phyloP scores from a whole-genome alignment of 2,329 filamentous ascomycete species.

The Pestalotiopsis fici region DNA sequence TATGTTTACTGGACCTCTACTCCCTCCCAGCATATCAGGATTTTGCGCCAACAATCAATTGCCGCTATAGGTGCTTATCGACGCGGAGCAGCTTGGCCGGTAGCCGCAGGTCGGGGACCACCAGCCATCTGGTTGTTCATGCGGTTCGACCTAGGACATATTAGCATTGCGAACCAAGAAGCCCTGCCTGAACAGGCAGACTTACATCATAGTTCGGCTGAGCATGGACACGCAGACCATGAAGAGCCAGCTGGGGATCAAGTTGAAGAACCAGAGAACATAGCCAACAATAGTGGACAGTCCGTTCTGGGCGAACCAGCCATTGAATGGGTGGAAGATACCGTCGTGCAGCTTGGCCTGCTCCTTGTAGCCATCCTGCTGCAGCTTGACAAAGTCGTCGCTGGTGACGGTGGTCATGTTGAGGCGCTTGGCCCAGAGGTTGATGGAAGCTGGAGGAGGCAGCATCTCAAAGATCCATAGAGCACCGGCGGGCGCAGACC shows the following conservation, averaged over 20 bases:
- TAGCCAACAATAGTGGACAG: slow-evolving; percentile 68
- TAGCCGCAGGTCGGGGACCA: slow-evolving; percentile 23
- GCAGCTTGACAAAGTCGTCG: slow-evolving; percentile 62
- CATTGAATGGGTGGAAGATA: slow-evolving; percentile 76
- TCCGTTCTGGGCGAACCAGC: slow-evolving; percentile 62
- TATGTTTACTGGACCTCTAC: neutral
- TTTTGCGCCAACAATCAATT: neutral
- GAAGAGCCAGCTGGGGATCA: slow-evolving; percentile 74
- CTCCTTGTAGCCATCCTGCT: slow-evolving; percentile 50
- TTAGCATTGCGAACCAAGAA: slow-evolving; percentile 2
- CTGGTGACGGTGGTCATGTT: slow-evolving; percentile 70
- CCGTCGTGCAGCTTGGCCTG: slow-evolving; percentile 54
- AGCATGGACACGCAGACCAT: slow-evolving; percentile 76
- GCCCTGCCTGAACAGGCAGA: slow-evolving; percentile 19
- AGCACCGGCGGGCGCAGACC: slow-evolving; percentile 65
- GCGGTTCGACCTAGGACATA: slow-evolving; percentile 13
- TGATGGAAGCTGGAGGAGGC: slow-evolving; percentile 63
- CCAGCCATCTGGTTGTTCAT: slow-evolving; percentile 24
- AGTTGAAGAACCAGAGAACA: slow-evolving; percentile 64
- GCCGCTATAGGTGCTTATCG: slow-evolving; percentile 16
- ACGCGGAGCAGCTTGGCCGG: slow-evolving; percentile 24
- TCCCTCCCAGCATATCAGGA: neutral
- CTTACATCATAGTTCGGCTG: slow-evolving; percentile 77
- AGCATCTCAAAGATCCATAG: slow-evolving; percentile 70
- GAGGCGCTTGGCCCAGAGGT: slow-evolving; percentile 65